phyloP scores from a whole-genome alignment of 2,329 filamentous ascomycete genomes.

The Colletotrichum trifolii region DNA sequence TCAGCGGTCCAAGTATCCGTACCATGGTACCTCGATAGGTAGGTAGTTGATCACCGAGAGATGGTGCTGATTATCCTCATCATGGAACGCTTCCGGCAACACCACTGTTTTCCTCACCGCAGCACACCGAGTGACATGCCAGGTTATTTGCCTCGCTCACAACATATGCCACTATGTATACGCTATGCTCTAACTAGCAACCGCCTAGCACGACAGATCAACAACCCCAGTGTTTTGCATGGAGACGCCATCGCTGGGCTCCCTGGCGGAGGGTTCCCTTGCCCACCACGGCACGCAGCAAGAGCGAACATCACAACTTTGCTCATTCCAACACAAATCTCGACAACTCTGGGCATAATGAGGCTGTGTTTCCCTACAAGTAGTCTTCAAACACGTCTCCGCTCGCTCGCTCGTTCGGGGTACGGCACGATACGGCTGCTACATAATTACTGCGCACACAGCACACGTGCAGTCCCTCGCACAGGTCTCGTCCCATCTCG shows the following conservation, averaged over 20 bases:
- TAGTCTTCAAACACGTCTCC: conserved; percentile 5
- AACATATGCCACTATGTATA: not conserved
- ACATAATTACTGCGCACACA: not conserved
- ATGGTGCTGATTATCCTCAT: conserved; percentile 15
- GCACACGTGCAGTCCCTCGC: conserved; percentile 2
- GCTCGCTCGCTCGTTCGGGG: conserved; percentile 22
- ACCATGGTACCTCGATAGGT: not conserved
- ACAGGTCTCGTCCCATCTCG: conserved; percentile 3
- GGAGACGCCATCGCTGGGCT: conserved; percentile 19
- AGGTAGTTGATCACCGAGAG: not conserved
- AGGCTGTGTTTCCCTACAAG: conserved; percentile 24
- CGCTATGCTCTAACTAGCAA: conserved; percentile 3
- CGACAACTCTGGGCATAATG: conserved; percentile 17
- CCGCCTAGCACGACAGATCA: conserved; percentile 8
- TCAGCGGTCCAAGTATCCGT: not conserved
- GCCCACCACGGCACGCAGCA: too few species aligned
- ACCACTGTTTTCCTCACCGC: conserved; percentile 24
- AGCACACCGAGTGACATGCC: conserved; percentile 19
- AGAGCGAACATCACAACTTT: conserved; percentile 27
- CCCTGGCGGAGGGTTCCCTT: not conserved
- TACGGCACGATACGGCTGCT: conserved; percentile 10
- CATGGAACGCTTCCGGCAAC: conserved; percentile 29
- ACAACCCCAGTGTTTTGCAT: conserved; percentile 19
- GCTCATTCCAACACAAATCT: conserved; percentile 13
- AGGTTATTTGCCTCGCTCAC: not conserved